Evolutionary conservation across 2,329 filamentous ascomycete genomes (phyloP), one percentile per base, ranked within the genome.

Genomic region (Alternaria infectoria): DNA sequence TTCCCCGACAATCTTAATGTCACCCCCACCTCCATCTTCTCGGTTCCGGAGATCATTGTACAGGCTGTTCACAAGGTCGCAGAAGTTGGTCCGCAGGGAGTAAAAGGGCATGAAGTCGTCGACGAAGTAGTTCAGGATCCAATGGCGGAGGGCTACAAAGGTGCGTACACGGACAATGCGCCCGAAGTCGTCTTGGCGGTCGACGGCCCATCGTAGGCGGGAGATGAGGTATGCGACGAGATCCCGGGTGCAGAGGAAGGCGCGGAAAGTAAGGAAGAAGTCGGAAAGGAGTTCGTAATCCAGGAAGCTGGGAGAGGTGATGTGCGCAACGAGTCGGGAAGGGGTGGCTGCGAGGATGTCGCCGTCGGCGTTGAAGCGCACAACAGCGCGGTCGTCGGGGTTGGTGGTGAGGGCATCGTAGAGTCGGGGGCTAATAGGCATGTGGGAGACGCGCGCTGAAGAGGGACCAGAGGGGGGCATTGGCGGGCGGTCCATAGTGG

Each of bases 231-330:
- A 93, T 50, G 90, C 89, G 21, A 97, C 86, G 4, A 99, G 85
- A 71, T 95, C 91, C 19, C 86, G 84, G 0, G 91, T 85, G 12
- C 92, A 89, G 62, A 99, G 84, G 75, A 97, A 99, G 4, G 91
- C 88, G 52, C 96, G 92, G 75, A 93, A 99, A 0, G 96, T 98
- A 21, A 99, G 87, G 75, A 99, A 99, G 81, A 99, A 99, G 79
- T 99, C 96, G 1, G 96, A 98, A 5, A 99, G 88, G 6, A 99
- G 86, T 74, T 98, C 95, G 78, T 99, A 99, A 79, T 99, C 95
- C 74, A 99, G 88, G 77, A 98, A 97, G 54, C 89, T 93, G 15
- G 96, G 93, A 1, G 96, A 98, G 0, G 96, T 98, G 67, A 99
- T 97, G 81, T 99, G 94, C 12, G 95, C 94, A 54, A 99, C 92